These are phyloP conservation scores for Pseudogymnoascus sp. DNA, from an alignment of 2,329 filamentous ascomycete species.

Conservation along the genomic window DNA sequence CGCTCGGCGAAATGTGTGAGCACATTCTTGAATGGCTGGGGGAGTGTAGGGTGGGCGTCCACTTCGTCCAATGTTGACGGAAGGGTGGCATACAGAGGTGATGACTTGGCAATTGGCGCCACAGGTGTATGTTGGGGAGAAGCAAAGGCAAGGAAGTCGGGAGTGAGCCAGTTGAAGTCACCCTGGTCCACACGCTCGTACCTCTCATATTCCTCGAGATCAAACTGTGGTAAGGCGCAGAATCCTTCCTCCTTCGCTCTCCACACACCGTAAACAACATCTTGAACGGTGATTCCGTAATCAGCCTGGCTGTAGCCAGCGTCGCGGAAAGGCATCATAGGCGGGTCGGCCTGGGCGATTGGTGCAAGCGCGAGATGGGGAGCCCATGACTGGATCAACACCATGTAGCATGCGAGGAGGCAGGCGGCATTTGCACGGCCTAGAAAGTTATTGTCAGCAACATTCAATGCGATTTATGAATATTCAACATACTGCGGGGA, in stretches of 20 bases:
- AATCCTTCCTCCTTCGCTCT: constrained; percentile 94
- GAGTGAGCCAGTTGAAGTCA: constrained; percentile 99
- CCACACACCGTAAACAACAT: constrained; percentile 97
- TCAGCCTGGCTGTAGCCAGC: constrained; percentile 98
- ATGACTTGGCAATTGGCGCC: constrained; percentile 60
- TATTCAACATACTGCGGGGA: constrained; percentile 62
- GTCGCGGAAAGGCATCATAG: constrained; percentile 97
- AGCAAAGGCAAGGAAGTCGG: constrained; percentile 90
- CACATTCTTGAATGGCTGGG: constrained; percentile 91
- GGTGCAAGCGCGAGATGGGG: constrained; percentile 91
- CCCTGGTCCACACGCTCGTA: constrained; percentile 95
- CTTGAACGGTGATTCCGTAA: constrained; percentile 90
- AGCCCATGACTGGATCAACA: constrained; percentile 94
- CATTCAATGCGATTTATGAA: constrained; percentile 10
- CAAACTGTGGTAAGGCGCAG: constrained; percentile 87
- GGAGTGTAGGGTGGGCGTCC: constrained; percentile 59
- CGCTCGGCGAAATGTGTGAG: constrained; percentile 79
- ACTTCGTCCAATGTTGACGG: constrained; percentile 70
- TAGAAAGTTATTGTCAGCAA: constrained; percentile 31
- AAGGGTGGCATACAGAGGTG: constrained; percentile 64
- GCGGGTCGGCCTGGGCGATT: constrained; percentile 92
- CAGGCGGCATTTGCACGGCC: constrained; percentile 90
- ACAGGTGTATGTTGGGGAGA: constrained; percentile 81
- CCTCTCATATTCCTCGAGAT: constrained; percentile 92
- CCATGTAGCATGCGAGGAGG: constrained; percentile 96